Base-by-base conservation (phyloP, 2,329 filamentous ascomycete genomes). In the Paracamarosporium sp. region DNA sequence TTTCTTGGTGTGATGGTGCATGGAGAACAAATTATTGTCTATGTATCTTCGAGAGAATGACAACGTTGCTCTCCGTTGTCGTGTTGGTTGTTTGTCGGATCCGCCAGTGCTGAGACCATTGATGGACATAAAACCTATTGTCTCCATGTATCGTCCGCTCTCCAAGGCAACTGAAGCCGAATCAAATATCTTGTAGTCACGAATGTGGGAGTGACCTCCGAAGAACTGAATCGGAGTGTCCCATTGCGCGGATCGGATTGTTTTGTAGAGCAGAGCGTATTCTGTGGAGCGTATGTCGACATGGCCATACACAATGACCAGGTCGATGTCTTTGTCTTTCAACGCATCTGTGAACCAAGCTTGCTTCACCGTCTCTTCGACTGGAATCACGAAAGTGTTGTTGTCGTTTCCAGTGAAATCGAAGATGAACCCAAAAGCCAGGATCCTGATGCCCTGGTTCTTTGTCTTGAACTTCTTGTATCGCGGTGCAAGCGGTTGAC, bases 371-470 rank as follows among this genome's bases (percentile, higher is more conserved):
- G 92, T 90, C 8, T 96, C 85, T 64, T 90, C 86, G 2, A 97
- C 93, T 0, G 85, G 86, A 65, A 92, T 88, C 0, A 98, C 91
- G 3, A 92, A 82, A 0, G 92, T 96, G 75, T 98, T 98, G 74
- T 97, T 95, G 55, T 90, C 90, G 74, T 97, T 97, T 17, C 89
- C 88, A 0, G 86, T 91, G 69, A 99, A 99, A 78, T 99, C 88
- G 76, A 97, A 99, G 3, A 99, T 80, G 76, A 99, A 98, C 2
- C 95, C 95, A 75, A 99, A 93, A 0, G 94, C 91, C 47, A 96
- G 81, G 56, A 99, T 87, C 15, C 90, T 86, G 58, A 97, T 88
- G 4, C 90, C 90, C 65, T 92, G 91, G 64, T 96, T 92, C 81
- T 93, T 93, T 5, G 95, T 99, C 55, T 86, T 93, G 77, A 99